phyloP scores from a whole-genome alignment of 768 basidiomycete genomes.

The Cyathus striatus region DNA sequence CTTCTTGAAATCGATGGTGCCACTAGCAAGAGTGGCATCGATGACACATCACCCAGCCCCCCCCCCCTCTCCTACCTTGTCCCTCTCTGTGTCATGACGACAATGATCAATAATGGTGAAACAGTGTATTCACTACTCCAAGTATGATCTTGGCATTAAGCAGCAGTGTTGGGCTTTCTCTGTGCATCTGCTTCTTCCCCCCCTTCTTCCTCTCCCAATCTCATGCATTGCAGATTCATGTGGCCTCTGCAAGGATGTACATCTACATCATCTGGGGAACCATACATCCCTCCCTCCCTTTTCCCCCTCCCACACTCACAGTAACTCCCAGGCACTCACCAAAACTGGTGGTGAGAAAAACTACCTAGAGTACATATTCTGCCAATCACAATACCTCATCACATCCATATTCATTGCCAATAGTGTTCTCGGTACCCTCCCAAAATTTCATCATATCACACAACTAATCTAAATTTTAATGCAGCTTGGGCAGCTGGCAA shows the following conservation, averaged over 20 bases:
- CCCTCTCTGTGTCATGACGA: too few species aligned
- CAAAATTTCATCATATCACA: background rate
- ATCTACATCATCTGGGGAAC: slow-evolving; percentile 31
- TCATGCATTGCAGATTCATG: slow-evolving; percentile 22
- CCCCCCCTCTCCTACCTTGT: too few species aligned
- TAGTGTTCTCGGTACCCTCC: slow-evolving; percentile 24
- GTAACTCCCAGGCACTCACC: slow-evolving; percentile 40
- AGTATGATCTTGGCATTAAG: slow-evolving; percentile 22
- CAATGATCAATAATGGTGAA: too few species aligned
- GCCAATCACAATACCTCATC: slow-evolving; percentile 44
- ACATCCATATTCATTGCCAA: slow-evolving; percentile 50
- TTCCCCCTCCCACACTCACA: background rate
- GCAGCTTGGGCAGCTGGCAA: slow-evolving; percentile 26
- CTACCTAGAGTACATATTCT: slow-evolving; percentile 54
- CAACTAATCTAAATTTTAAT: background rate
- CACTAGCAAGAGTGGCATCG: too few species aligned
- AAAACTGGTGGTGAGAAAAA: slow-evolving; percentile 59
- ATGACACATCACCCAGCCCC: too few species aligned
- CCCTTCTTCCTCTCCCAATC: background rate
- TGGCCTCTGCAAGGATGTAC: slow-evolving; percentile 32
- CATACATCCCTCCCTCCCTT: slow-evolving; percentile 10
- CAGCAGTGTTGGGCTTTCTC: slow-evolving; percentile 26
- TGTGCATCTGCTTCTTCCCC: slow-evolving; percentile 11
- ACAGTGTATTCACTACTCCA: slow-evolving; percentile 33
- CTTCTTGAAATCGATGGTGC: too few species aligned